phyloP scores from a whole-genome alignment of 2,329 filamentous ascomycete species.

The Fusarium heterosporum region DNA sequence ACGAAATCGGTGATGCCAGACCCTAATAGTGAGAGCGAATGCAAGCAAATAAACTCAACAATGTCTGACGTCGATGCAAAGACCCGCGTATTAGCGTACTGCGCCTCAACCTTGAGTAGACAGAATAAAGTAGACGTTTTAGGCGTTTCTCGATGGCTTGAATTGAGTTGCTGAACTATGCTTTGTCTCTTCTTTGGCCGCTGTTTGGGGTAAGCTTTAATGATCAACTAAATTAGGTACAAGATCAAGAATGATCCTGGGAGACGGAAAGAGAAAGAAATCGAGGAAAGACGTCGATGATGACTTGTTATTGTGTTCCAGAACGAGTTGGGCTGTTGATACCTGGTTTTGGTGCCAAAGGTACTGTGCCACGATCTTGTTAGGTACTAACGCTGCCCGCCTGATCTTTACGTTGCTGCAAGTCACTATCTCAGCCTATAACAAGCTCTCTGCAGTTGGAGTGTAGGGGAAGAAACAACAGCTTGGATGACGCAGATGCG shows the following conservation, averaged over 20 bases:
- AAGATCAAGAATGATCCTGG: neutral
- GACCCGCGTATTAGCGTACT: constrained; percentile 17
- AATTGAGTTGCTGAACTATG: constrained; percentile 2
- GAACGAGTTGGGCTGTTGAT: constrained; percentile 16
- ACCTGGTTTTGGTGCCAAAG: constrained; percentile 5
- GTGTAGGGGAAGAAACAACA: constrained; percentile 9
- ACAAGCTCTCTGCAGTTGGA: neutral
- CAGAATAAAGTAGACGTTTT: constrained; percentile 2
- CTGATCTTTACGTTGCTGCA: constrained; percentile 2
- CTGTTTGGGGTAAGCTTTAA: constrained; percentile 6
- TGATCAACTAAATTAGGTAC: neutral
- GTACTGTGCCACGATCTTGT: constrained; percentile 26
- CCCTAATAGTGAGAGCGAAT: constrained; percentile 9
- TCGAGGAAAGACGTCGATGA: constrained; percentile 5
- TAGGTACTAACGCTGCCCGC: constrained; percentile 22
- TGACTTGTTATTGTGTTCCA: constrained; percentile 2
- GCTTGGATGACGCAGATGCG: constrained; percentile 27
- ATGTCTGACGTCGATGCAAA: constrained; percentile 25
- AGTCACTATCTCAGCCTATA: neutral
- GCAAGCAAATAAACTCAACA: constrained; percentile 11
- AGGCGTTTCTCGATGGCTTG: constrained; percentile 21
- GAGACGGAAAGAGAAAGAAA: neutral
- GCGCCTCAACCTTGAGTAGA: constrained; percentile 15
- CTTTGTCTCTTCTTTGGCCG: constrained; percentile 6
- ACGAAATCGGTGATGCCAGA: neutral